These are phyloP conservation scores for Phytopythium helicoides DNA, from an alignment of 352 stramenopile genomes.

Conservation along the genomic window DNA sequence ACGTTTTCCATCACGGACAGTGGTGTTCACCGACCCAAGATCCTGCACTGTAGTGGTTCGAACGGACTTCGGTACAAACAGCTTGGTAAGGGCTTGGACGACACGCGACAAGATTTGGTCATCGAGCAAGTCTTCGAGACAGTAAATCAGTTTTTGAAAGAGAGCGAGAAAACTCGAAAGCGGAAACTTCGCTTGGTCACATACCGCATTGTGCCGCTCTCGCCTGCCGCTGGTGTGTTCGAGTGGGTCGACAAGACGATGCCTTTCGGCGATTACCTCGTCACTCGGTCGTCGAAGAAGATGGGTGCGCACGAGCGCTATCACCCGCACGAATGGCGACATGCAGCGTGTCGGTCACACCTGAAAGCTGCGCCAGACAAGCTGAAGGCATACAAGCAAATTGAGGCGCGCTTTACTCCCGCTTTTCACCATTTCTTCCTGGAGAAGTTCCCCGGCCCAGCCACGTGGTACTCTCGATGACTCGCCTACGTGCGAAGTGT, in stretches of 20 bases:
- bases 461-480: conserved; percentile 93
- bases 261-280: conserved; percentile 93
- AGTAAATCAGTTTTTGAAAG: conserved; percentile 86
- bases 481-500: conserved; percentile 95
- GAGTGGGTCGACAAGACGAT: conserved; percentile 98
- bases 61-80: conserved; percentile 93
- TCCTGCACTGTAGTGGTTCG: conserved; percentile 94
- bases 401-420: conserved; percentile 95
- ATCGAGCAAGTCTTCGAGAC: conserved; percentile 91
- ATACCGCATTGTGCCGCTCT: conserved; percentile 94
- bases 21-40: conserved; percentile 96
- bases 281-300: conserved; percentile 40
- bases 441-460: conserved; percentile 94
- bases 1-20: conserved; percentile 93
- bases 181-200: conserved; percentile 91
- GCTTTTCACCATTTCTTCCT: conserved; percentile 98
- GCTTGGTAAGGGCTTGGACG: conserved; percentile 94
- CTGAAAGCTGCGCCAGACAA: conserved; percentile 84
- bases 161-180: conserved; percentile 55
- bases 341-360: conserved; percentile 69
- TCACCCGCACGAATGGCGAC: conserved; percentile 93
- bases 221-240: conserved; percentile 93
- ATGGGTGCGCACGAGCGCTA: conserved; percentile 93
- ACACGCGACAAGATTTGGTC: conserved; percentile 86
- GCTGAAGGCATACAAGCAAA: conserved; percentile 80